A percentile compares a stretch with the other conserved stretches of the same genome.
Evolutionary conservation across 805 yeast genomes (phyloP).

Genomic region (Danielia oregonensis): DNA sequence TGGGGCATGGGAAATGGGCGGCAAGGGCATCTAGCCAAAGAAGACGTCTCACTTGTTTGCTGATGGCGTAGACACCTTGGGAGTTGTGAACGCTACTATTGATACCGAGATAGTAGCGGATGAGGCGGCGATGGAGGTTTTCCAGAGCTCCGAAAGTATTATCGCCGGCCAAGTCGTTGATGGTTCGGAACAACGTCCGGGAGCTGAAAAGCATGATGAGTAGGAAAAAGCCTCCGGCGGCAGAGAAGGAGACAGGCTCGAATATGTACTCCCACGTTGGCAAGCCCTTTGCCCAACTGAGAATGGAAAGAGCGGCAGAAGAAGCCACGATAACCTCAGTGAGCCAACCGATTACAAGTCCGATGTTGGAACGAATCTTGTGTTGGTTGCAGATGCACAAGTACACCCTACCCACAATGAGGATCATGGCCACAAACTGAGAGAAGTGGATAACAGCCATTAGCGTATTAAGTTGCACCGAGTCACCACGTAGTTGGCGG

Average conservation of each 20-base stretch:
- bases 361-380: conserved; percentile 31
- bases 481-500: conserved; percentile 1
- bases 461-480: conserved; percentile 4
- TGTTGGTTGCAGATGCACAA: conserved; percentile 31
- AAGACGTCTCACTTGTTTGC: conserved; percentile 7
- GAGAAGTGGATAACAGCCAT: conserved; percentile 3
- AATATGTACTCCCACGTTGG: conserved; percentile 24
- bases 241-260: conserved; percentile 25
- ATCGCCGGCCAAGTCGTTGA: conserved; percentile 26
- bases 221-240: conserved; percentile 20
- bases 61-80: conserved; percentile 10
- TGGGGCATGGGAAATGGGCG: conserved; percentile 18
- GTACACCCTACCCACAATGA: conserved; percentile 17
- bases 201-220: conserved; percentile 28
- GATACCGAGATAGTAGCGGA: conserved; percentile 27
- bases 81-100: conserved; percentile 15
- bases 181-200: conserved; percentile 24
- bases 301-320: conserved; percentile 25
- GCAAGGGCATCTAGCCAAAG: conserved; percentile 8
- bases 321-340: conserved; percentile 21
- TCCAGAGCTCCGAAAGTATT: conserved; percentile 16
- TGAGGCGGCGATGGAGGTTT: conserved; percentile 24
- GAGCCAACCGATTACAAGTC: conserved; percentile 36
- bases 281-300: conserved; percentile 14
- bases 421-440: conserved; percentile 9